Percentiles rank a stretch among this genome's conserved stretches.
phyloP scores from a whole-genome alignment of 441 rosid genomes.

The Euphorbia celastroides region DNA sequence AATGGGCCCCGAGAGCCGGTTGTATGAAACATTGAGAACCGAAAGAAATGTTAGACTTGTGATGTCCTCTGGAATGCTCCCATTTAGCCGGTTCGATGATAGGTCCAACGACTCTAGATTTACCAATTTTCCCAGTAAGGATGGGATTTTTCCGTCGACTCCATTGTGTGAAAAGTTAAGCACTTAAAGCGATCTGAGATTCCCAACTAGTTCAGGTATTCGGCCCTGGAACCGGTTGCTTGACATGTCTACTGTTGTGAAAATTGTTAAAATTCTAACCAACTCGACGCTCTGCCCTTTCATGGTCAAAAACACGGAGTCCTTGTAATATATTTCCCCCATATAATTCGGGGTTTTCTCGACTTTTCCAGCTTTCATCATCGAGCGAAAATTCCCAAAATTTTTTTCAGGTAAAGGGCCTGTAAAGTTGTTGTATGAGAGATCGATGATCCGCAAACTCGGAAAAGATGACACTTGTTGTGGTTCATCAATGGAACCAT shows the following conservation, averaged over 20 bases:
- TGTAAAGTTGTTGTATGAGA: constrained; percentile 14
- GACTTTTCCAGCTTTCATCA: neutral
- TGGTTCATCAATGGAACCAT: constrained; percentile 2
- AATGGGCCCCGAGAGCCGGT: constrained; percentile 20
- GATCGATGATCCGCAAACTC: constrained; percentile 15
- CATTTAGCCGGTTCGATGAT: constrained; percentile 22
- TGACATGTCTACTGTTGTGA: constrained; percentile 23
- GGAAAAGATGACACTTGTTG: neutral
- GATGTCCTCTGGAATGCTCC: constrained; percentile 21
- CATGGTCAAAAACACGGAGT: constrained; percentile 9
- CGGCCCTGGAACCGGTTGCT: constrained; percentile 21
- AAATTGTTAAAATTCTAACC: constrained; percentile 6
- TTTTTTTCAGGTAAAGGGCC: constrained; percentile 12
- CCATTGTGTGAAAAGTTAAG: constrained; percentile 30
- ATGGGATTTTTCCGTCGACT: constrained; percentile 21
- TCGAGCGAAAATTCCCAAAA: constrained; percentile 4
- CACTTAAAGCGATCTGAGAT: constrained; percentile 12
- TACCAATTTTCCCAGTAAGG: constrained; percentile 19
- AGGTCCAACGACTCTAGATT: constrained; percentile 22
- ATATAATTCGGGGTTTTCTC: neutral
- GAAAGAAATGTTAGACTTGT: constrained; percentile 16
- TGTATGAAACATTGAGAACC: constrained; percentile 9
- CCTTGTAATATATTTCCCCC: constrained; percentile 5
- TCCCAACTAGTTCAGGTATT: constrained; percentile 21
- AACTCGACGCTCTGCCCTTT: constrained; percentile 7